phyloP scores from a whole-genome alignment of 768 basidiomycete genomes.

The Pisolithus orientalis region DNA sequence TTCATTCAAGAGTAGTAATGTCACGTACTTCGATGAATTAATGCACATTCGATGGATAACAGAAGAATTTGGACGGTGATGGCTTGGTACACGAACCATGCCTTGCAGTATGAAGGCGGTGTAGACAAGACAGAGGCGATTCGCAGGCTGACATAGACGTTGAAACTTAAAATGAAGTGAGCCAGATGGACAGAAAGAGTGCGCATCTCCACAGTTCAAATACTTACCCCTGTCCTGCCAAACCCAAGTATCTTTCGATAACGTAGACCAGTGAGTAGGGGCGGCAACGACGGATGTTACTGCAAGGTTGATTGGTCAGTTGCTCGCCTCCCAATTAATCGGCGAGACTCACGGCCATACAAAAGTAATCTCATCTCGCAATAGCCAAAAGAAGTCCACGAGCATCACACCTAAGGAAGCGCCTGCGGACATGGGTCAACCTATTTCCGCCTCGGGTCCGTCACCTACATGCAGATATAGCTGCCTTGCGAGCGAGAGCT shows the following conservation, averaged over 20 bases:
- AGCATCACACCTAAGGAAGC: conserved; percentile 10
- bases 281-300: conserved; percentile 6
- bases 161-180: conserved; percentile 9
- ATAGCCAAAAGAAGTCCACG: conserved; percentile 5
- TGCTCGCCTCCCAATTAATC: background rate
- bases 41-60: conserved; percentile 1
- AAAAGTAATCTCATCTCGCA: conserved; percentile 10
- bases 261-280: conserved; percentile 6
- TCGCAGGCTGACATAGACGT: conserved; percentile 13
- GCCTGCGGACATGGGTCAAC: background rate
- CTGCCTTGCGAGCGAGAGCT: conserved; percentile 2
- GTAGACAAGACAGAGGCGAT: conserved; percentile 9
- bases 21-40: conserved; percentile 16
- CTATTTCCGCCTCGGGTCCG: background rate
- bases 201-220: background rate
- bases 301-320: background rate
- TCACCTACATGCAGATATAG: conserved; percentile 11
- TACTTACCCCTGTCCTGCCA: conserved; percentile 15
- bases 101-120: conserved; percentile 4
- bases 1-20: background rate
- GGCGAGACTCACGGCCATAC: conserved; percentile 18
- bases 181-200: background rate
- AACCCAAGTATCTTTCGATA: conserved; percentile 8
- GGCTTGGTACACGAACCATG: conserved; percentile 15
- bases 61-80: conserved; percentile 9